Conservation (phyloP, 331 rosid species). For the Pyrus hybrid region DNA sequence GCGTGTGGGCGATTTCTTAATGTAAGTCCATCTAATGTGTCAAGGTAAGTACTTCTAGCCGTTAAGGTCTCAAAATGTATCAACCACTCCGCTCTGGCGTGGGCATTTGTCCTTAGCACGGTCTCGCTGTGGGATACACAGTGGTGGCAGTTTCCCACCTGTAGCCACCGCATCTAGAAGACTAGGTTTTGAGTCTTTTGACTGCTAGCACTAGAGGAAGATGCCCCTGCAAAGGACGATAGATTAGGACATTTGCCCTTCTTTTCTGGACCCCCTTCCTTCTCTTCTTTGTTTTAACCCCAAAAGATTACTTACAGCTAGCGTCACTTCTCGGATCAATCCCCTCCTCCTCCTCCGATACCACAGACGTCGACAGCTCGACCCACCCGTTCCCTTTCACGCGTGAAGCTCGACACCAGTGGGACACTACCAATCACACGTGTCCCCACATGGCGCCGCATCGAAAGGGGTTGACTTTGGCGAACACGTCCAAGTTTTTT, state of each 20-base stretch:
- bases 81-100: not conserved
- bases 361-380: conserved; percentile 12
- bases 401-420: conserved; percentile 19
- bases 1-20: not conserved
- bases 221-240: not conserved
- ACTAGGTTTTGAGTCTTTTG: not conserved
- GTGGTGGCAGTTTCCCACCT: not conserved
- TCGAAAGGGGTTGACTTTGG: conserved; percentile 35
- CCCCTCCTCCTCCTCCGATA: not conserved
- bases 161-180: not conserved
- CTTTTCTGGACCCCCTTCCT: not conserved
- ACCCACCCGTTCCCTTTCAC: not conserved
- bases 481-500: not conserved
- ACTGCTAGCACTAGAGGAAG: not conserved
- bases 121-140: not conserved
- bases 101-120: not conserved
- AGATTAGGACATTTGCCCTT: not conserved
- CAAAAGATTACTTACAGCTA: not conserved
- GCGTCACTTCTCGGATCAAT: conserved; percentile 5
- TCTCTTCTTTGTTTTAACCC: not conserved
- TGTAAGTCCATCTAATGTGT: too few relatives aligned
- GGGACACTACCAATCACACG: conserved; percentile 17
- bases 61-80: too few relatives aligned
- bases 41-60: too few relatives aligned
- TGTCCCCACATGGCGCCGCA: not conserved